Evolutionary conservation across 139 green algal species (phyloP).

Genomic region (Closterium sp.): DNA sequence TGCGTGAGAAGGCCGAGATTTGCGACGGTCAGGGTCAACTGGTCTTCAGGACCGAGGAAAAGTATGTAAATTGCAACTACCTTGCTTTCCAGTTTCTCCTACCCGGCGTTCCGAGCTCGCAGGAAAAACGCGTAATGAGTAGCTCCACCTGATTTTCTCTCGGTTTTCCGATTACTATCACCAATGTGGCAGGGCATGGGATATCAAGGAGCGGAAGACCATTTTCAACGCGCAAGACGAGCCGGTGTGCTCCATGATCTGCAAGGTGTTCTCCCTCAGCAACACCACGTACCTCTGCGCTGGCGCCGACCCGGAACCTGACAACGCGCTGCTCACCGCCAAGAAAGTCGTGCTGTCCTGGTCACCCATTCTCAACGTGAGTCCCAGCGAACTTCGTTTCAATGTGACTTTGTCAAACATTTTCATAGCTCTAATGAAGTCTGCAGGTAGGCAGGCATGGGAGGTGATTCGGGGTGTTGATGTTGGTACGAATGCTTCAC

Average conservation of each 20-base stretch:
- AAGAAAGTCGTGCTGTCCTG: neutral
- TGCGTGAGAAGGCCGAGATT: neutral
- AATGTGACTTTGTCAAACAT: no score
- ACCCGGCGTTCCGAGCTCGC: no score
- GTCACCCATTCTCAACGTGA: neutral
- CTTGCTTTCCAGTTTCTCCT: no score
- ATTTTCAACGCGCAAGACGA: neutral
- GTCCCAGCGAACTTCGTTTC: no score
- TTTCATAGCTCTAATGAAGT: no score
- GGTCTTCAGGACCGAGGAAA: neutral
- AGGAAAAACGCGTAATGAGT: no score
- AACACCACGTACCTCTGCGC: neutral
- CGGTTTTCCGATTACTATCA: no score
- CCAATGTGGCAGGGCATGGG: neutral
- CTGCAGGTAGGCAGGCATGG: no score
- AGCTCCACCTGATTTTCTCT: no score
- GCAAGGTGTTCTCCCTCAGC: neutral
- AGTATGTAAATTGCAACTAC: neutral
- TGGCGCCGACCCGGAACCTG: neutral
- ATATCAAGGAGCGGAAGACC: neutral
- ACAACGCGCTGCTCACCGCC: neutral
- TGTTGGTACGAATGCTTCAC: no score
- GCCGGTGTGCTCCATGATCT: neutral
- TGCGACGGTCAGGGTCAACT: neutral
- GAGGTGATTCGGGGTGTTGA: no score